A percentile compares a stretch with the other conserved stretches of the same genome.
Evolutionary conservation across 306 rosid genomes (phyloP).

Genomic region (Vigna unguiculata): DNA sequence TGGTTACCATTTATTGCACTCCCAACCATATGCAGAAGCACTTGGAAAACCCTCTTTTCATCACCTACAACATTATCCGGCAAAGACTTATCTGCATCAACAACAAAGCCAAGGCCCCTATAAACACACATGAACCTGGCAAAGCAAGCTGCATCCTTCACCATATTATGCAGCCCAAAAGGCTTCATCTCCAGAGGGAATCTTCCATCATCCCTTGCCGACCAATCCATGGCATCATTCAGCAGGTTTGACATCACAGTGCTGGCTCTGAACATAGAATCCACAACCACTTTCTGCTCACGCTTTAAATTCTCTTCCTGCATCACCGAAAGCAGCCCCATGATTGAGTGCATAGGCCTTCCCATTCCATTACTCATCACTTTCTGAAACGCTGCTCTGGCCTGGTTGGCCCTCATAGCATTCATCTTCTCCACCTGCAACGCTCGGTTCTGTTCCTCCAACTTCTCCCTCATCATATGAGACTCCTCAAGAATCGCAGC

Average conservation of each 20-base stretch:
- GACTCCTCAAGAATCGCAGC: conserved; percentile 92
- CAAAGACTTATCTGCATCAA: conserved; percentile 77
- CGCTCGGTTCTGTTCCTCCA: conserved; percentile 83
- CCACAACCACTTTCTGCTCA: conserved; percentile 70
- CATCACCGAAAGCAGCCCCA: conserved; percentile 82
- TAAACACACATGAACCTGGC: conserved; percentile 70
- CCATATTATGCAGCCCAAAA: conserved; percentile 68
- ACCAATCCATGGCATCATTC: conserved; percentile 75
- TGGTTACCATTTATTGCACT: conserved; percentile 61
- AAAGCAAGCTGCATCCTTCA: conserved; percentile 82
- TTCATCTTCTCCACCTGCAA: conserved; percentile 72
- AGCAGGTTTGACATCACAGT: conserved; percentile 72
- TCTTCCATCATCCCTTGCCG: conserved; percentile 66
- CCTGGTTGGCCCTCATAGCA: conserved; percentile 85
- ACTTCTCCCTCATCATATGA: conserved; percentile 82
- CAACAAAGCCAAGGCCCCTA: conserved; percentile 64
- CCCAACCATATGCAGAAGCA: conserved; percentile 85
- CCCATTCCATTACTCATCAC: conserved; percentile 93
- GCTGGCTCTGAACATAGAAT: conserved; percentile 79
- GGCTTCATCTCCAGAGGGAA: conserved; percentile 68
- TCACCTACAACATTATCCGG: conserved; percentile 82
- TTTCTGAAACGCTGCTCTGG: conserved; percentile 75
- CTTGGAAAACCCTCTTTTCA: conserved; percentile 88
- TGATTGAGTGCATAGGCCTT: conserved; percentile 88
- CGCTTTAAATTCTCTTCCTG: conserved; percentile 63